These are phyloP conservation scores for Naganishia randhawae DNA, from an alignment of 768 basidiomycete genomes.

Conservation along the genomic window DNA sequence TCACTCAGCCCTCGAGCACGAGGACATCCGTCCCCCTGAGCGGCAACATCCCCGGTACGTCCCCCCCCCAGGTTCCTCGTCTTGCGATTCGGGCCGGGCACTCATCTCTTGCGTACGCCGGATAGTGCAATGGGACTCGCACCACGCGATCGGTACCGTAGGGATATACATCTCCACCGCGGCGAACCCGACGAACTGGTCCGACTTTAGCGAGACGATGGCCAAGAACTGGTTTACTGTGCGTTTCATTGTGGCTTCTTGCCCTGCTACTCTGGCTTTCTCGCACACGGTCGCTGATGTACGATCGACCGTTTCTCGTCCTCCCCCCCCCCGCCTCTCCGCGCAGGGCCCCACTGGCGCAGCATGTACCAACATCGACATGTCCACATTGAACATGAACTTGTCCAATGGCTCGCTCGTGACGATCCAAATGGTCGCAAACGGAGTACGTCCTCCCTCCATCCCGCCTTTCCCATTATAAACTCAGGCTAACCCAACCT, in stretches of 20 bases:
- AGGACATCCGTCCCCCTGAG: constrained; percentile 67
- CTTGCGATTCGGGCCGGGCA: neutral
- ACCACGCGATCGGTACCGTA: constrained; percentile 51
- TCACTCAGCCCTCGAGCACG: constrained; percentile 56
- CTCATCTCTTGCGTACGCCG: constrained; percentile 51
- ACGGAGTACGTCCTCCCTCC: constrained; percentile 42
- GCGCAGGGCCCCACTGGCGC: constrained; percentile 57
- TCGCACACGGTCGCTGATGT: no score
- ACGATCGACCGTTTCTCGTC: no score
- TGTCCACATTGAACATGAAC: constrained; percentile 57
- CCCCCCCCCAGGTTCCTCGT: constrained; percentile 29
- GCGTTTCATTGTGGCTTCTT: no score
- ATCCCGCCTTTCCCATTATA: neutral
- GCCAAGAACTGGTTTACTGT: constrained; percentile 40
- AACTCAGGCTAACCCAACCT: neutral
- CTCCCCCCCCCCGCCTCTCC: no score
- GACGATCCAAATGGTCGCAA: constrained; percentile 59
- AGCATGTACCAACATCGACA: constrained; percentile 66
- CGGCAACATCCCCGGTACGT: constrained; percentile 60
- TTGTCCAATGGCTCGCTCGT: constrained; percentile 66
- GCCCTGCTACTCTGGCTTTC: no score
- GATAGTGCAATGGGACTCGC: constrained; percentile 37
- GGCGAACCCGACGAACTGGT: constrained; percentile 62
- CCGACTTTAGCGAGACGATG: constrained; percentile 56
- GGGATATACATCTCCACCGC: constrained; percentile 55